phyloP scores from a whole-genome alignment of 163 green algal genomes.

The Chloroidium sp. region DNA sequence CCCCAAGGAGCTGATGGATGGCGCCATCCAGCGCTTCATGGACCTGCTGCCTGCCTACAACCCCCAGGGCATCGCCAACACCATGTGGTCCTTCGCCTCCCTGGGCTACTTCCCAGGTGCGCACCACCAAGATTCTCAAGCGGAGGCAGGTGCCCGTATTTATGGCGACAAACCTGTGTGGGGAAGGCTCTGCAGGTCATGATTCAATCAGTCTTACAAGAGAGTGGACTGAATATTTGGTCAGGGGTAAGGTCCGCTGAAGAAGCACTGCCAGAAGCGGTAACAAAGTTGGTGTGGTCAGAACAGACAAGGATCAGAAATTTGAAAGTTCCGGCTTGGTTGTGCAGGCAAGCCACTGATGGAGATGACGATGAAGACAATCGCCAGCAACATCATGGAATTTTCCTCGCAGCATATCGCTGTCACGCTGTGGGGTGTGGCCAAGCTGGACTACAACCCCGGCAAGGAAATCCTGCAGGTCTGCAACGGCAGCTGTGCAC shows the following conservation, averaged over 20 bases:
- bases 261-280: too few relatives aligned
- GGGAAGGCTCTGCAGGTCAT: too few relatives aligned
- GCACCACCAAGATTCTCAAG: neutral
- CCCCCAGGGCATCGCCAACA: slow-evolving; percentile 41
- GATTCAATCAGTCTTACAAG: too few relatives aligned
- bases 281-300: too few relatives aligned
- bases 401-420: slow-evolving; percentile 9
- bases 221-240: too few relatives aligned
- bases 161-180: too few relatives aligned
- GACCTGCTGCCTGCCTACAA: slow-evolving; percentile 28
- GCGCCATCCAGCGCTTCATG: slow-evolving; percentile 13
- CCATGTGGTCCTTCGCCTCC: slow-evolving; percentile 24
- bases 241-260: too few relatives aligned
- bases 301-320: too few relatives aligned
- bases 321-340: too few relatives aligned
- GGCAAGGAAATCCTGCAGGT: neutral
- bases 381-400: neutral
- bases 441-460: slow-evolving; percentile 21
- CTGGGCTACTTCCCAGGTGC: neutral
- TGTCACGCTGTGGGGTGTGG: slow-evolving; percentile 34
- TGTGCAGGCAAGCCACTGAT: neutral
- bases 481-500: too few relatives aligned
- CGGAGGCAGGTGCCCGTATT: too few relatives aligned
- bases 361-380: neutral
- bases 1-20: slow-evolving; percentile 1